Evolutionary conservation across 768 basidiomycete species (phyloP).

Genomic region (Leucosporidium scottii): DNA sequence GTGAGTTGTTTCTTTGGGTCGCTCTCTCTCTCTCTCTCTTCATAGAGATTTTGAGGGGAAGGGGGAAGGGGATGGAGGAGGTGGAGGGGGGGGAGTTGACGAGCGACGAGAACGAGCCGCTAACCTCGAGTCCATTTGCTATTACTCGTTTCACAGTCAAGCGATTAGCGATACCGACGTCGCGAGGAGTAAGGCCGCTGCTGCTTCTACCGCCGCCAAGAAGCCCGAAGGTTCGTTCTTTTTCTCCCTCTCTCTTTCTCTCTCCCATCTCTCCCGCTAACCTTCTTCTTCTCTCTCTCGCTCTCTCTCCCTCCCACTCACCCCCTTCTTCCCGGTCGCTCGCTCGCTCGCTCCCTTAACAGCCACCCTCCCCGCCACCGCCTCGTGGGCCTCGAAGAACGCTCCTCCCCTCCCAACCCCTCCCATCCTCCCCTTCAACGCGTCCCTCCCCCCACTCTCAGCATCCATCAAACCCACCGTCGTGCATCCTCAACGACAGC

Average conservation of each 20-base stretch:
- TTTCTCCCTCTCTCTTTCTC: neutral
- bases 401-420: slow-evolving; percentile 17
- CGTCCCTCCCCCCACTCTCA: slow-evolving; percentile 25
- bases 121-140: slow-evolving; percentile 10
- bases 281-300: neutral
- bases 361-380: slow-evolving; percentile 31
- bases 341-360: neutral
- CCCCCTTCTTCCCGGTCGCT: neutral
- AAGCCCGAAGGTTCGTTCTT: neutral
- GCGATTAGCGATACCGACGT: slow-evolving; percentile 38
- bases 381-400: slow-evolving; percentile 33
- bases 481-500: slow-evolving; percentile 2
- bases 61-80: neutral
- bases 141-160: slow-evolving; percentile 39
- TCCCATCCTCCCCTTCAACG: slow-evolving; percentile 23
- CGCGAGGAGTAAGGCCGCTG: slow-evolving; percentile 35
- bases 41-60: neutral
- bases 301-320: no score
- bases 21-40: slow-evolving; percentile 11
- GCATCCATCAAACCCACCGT: slow-evolving; percentile 25
- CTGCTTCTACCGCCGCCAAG: neutral
- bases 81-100: slow-evolving; percentile 83
- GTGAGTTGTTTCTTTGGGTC: slow-evolving; percentile 47
- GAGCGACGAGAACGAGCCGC: slow-evolving; percentile 59
- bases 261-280: no score